Evolutionary conservation across 495 filamentous ascomycete species (phyloP).

Genomic region (Annulohypoxylon bovei): DNA sequence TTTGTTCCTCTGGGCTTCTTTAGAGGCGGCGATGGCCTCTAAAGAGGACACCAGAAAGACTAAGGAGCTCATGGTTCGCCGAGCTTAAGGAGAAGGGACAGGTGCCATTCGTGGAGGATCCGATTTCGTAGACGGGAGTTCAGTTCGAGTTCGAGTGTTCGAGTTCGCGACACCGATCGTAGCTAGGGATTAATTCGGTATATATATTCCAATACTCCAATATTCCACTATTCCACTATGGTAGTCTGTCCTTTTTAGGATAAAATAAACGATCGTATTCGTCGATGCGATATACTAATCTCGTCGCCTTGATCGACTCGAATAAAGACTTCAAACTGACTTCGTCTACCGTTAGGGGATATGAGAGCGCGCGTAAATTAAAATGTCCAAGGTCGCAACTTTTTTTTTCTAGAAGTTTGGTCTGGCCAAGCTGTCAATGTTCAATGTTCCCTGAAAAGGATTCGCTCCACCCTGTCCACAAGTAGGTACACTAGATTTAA

Average conservation of each 20-base stretch:
- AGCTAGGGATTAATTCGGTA: slow-evolving; percentile 16
- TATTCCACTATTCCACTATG: no score
- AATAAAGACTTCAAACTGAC: slow-evolving; percentile 19
- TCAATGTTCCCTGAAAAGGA: slow-evolving; percentile 17
- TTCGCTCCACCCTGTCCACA: slow-evolving; percentile 28
- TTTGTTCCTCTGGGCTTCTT: slow-evolving; percentile 84
- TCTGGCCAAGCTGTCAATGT: slow-evolving; percentile 39
- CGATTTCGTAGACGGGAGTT: not conserved
- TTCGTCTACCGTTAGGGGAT: slow-evolving; percentile 5
- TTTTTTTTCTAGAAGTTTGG: slow-evolving; percentile 25
- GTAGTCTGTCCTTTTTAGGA: slow-evolving; percentile 27
- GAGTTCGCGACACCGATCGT: slow-evolving; percentile 12
- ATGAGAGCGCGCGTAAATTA: slow-evolving; percentile 20
- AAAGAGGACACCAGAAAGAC: slow-evolving; percentile 93
- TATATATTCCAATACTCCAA: no score
- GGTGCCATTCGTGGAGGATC: slow-evolving; percentile 52
- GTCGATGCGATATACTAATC: slow-evolving; percentile 7
- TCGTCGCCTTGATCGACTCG: slow-evolving; percentile 4
- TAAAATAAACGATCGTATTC: not conserved
- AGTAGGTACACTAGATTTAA: slow-evolving; percentile 22
- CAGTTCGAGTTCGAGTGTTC: not conserved
- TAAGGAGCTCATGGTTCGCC: slow-evolving; percentile 83
- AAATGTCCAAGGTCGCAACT: slow-evolving; percentile 3
- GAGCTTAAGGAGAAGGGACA: slow-evolving; percentile 45
- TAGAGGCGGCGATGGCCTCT: slow-evolving; percentile 87